Percentiles rank a stretch among this genome's conserved stretches.
Conservation (phyloP, 164 flowering plant species). For the Liquidambar formosana region DNA sequence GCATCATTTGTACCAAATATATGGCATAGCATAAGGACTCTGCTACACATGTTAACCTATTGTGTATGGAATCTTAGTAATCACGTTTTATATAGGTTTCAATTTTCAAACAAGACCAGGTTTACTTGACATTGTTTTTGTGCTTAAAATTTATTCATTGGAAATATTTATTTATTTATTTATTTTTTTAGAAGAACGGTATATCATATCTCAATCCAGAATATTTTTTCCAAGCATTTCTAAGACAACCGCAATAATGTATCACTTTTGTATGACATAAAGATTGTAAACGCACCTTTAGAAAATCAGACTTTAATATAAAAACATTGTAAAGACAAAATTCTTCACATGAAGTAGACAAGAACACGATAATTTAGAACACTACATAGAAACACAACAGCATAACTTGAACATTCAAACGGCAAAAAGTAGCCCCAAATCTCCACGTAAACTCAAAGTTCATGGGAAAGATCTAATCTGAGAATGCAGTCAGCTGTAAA, state of each 20-base stretch:
- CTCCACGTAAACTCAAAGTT: not conserved
- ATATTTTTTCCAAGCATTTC: no score
- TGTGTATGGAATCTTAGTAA: not conserved
- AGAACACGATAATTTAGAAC: not conserved
- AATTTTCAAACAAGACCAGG: not conserved
- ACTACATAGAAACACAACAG: not conserved
- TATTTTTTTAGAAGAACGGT: no score
- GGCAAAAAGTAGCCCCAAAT: not conserved
- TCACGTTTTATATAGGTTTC: not conserved
- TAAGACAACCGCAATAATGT: not conserved
- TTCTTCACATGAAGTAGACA: not conserved
- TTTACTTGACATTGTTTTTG: not conserved
- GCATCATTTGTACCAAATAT: not conserved
- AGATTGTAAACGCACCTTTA: not conserved
- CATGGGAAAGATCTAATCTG: not conserved
- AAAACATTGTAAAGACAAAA: not conserved
- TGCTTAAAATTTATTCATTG: not conserved
- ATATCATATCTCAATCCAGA: not conserved
- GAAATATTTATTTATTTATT: no score
- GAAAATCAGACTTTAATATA: no score
- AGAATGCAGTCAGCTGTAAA: not conserved
- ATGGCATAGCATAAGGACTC: not conserved
- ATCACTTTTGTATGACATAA: not conserved
- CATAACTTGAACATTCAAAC: not conserved
- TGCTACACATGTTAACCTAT: no score